Evolutionary conservation across 768 basidiomycete genomes (phyloP).

Genomic region (Pisolithus albus): DNA sequence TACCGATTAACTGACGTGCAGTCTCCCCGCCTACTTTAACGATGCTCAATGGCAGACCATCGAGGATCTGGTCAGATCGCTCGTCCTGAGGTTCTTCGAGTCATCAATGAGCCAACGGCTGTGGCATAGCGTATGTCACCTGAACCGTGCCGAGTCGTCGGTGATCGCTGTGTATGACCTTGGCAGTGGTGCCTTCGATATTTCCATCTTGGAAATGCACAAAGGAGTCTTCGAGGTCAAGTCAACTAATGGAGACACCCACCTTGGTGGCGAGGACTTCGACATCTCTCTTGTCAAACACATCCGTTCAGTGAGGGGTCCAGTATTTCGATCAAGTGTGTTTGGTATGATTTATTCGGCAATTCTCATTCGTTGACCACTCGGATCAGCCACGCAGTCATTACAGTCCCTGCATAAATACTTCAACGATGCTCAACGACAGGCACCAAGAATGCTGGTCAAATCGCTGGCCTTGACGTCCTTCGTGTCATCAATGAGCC

Average conservation of each 20-base stretch:
- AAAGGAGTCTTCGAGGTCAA: conserved; percentile 67
- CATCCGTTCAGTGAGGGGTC: conserved; percentile 91
- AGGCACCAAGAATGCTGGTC: conserved; percentile 98
- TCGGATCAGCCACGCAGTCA: conserved; percentile 63
- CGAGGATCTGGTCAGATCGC: conserved; percentile 97
- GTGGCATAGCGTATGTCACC: too few species aligned
- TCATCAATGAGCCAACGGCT: conserved; percentile 46
- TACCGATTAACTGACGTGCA: conserved; percentile 47
- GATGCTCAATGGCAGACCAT: conserved; percentile 97
- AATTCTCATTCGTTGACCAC: background rate
- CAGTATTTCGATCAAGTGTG: conserved; percentile 89
- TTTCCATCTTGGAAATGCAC: conserved; percentile 98
- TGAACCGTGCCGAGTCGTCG: conserved; percentile 54
- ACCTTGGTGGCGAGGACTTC: conserved; percentile 55
- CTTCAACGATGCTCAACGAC: conserved; percentile 99
- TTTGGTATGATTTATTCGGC: background rate
- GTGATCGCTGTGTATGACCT: too few species aligned
- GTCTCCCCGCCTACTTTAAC: conserved; percentile 99
- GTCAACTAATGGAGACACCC: conserved; percentile 92
- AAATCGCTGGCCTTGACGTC: conserved; percentile 97
- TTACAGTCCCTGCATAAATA: conserved; percentile 98
- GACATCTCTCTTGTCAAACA: conserved; percentile 80
- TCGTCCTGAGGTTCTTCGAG: conserved; percentile 89
- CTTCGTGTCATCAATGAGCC: conserved; percentile 87
- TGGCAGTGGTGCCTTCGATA: conserved; percentile 45